Base-by-base conservation (phyloP, 345 rosid genomes). In the Citrus medica region DNA sequence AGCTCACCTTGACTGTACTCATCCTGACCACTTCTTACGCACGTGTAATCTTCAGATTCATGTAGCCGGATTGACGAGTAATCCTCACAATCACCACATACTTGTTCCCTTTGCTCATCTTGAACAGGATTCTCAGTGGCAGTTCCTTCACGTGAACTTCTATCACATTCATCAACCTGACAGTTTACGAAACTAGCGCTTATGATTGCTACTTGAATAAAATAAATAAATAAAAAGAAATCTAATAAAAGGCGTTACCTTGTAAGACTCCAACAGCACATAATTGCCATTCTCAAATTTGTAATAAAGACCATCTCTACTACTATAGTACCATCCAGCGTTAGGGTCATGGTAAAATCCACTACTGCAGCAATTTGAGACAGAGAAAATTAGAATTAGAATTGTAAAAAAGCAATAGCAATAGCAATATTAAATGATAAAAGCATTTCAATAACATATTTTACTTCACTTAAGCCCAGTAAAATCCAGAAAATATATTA, bases 321-420 rank as follows among this genome's bases (percentile, higher is more conserved):
- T 90, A 79, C 92, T 90, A 81, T 93, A 93, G 79, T 93, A 95
- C 98, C 98, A 95, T 25, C 98, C 98, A 77, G 89, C 95, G 82
- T 8, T 79, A 32, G 97, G 92, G 68, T 93, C 94, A 78, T 95
- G 95, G 83, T 93, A 93, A 84, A 95, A 93, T 80, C 97, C 98
- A 82, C 88, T 91, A 69, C 98, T 92, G 92, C 87, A 85, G 51
- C 28, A 80, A 71, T 19, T 16, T 22, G 30, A 33, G 7, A 68
- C 19, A 37, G 70, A 42, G 32, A 3, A 70, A 46, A 46, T 46
- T 3, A 48, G 35, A 42, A 69, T 46, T 21, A 70, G 6, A 25
- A 30, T 16, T 37, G 2, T 28, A 24, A 19, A 12, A 9, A 37
- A 17, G 56, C 9, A 46, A 27, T 27, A 59, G 28, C 17, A 27